phyloP scores from a whole-genome alignment of 208 protist species.

The Angomonas desouzai region DNA sequence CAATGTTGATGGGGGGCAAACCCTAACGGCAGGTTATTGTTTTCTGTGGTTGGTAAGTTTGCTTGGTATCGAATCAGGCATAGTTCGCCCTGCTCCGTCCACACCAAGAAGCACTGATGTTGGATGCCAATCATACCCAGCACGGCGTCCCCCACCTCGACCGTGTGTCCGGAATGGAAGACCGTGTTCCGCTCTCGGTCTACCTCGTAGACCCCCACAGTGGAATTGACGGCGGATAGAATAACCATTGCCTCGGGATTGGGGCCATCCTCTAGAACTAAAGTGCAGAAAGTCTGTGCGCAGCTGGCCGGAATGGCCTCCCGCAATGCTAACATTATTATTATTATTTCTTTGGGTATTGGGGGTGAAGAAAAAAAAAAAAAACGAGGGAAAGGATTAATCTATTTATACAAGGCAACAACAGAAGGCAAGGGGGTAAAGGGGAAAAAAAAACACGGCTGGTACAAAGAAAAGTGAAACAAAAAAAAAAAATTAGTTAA shows the following conservation, averaged over 20 bases:
- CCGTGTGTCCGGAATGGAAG: constrained; percentile 22
- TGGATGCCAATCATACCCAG: constrained; percentile 37
- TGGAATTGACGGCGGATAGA: constrained; percentile 1
- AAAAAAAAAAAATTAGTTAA: constrained; percentile 1
- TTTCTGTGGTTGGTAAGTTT: constrained; percentile 23
- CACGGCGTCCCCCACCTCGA: constrained; percentile 52
- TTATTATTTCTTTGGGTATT: neutral
- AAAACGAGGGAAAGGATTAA: constrained; percentile 5
- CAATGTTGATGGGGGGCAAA: neutral
- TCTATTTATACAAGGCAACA: too few relatives aligned
- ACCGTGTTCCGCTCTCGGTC: neutral
- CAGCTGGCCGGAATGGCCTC: constrained; percentile 19
- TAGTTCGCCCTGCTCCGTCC: constrained; percentile 54
- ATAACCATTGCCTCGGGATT: neutral
- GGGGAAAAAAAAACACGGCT: neutral
- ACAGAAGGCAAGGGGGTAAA: too few relatives aligned
- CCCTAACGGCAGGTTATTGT: neutral
- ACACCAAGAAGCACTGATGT: constrained; percentile 65
- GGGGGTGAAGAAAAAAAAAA: neutral
- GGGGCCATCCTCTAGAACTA: constrained; percentile 19
- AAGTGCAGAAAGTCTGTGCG: constrained; percentile 21
- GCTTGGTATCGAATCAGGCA: constrained; percentile 72
- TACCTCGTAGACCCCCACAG: neutral
- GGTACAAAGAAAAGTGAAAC: neutral
- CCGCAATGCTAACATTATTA: constrained; percentile 22